phyloP scores from a whole-genome alignment of 2,329 filamentous ascomycete genomes.

The Diplocarpon mali region DNA sequence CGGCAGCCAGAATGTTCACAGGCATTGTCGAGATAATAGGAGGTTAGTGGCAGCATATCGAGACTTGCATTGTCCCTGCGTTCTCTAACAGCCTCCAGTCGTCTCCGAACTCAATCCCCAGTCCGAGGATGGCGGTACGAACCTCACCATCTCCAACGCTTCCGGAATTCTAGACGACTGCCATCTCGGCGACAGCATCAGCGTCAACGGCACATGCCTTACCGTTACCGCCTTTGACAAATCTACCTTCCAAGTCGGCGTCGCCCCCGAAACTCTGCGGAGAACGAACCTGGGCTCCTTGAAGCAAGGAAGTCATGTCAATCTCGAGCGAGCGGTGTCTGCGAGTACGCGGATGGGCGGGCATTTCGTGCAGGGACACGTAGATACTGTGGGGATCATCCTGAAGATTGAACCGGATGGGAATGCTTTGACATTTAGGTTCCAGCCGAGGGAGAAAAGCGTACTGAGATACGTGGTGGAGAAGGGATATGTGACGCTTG shows the following conservation, averaged over 20 bases:
- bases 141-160: constrained; percentile 69
- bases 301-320: constrained; percentile 56
- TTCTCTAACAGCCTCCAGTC: constrained; percentile 42
- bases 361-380: constrained; percentile 96
- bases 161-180: constrained; percentile 67
- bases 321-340: constrained; percentile 87
- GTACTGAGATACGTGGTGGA: constrained; percentile 84
- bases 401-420: constrained; percentile 65
- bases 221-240: constrained; percentile 68
- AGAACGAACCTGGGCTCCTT: constrained; percentile 87
- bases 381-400: constrained; percentile 79
- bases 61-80: too few species aligned
- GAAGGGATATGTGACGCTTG: constrained; percentile 91
- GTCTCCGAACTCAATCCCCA: constrained; percentile 71
- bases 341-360: constrained; percentile 93
- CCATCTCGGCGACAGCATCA: constrained; percentile 85
- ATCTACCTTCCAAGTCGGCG: constrained; percentile 72
- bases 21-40: constrained; percentile 89
- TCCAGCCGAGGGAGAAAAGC: constrained; percentile 56
- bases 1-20: constrained; percentile 65
- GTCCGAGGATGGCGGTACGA: constrained; percentile 79
- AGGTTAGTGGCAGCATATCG: constrained; percentile 44
- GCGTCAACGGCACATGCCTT: constrained; percentile 90
- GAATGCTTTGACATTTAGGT: constrained; percentile 79
- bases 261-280: constrained; percentile 90